Base-by-base conservation (phyloP, 2,329 filamentous ascomycete species). In the Epichloe hybrida region DNA sequence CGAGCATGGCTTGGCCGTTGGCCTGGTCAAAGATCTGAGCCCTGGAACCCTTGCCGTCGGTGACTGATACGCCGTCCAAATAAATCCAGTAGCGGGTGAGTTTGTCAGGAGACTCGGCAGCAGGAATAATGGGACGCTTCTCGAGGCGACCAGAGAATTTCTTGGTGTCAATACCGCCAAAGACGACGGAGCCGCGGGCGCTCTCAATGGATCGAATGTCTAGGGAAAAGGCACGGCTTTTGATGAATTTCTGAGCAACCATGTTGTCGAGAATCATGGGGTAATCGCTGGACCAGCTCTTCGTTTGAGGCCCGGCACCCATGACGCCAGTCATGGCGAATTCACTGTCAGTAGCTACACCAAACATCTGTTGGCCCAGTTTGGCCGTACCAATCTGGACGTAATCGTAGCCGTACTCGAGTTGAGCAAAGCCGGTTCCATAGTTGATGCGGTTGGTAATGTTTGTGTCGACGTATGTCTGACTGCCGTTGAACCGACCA, bases 131-230 rank as follows among this genome's bases (percentile, higher is more conserved):
- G 42, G 79, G 77, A 1, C 80, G 66, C 48, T 74, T 78, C 55
- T 72, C 63, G 3, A 84, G 72, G 3, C 62, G 59, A 17, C 79
- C 80, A 2, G 66, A 64, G 57, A 71, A 81, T 59, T 80, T 81
- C 50, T 66, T 71, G 3, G 68, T 74, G 56, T 81, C 75, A 46
- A 81, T 69, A 17, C 79, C 78, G 20, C 78, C 78, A 46, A 80
- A 81, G 21, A 81, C 60, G 21, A 65, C 63, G 11, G 63, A 62
- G 41, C 61, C 64, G 46, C 61, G 60, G 6, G 56, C 54, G 52
- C 61, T 66, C 21, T 59, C 57, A 20, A 66, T 53, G 9, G 58
- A 59, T 40, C 65, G 62, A 34, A 67, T 62, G 40, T 67, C 64
- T 6, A 68, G 62, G 49, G 60, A 62, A 54, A 69, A 63, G 12